Evolutionary conservation across 108 stramenopile genomes (phyloP).

Genomic region (Pseudonitzschia delicatissima): DNA sequence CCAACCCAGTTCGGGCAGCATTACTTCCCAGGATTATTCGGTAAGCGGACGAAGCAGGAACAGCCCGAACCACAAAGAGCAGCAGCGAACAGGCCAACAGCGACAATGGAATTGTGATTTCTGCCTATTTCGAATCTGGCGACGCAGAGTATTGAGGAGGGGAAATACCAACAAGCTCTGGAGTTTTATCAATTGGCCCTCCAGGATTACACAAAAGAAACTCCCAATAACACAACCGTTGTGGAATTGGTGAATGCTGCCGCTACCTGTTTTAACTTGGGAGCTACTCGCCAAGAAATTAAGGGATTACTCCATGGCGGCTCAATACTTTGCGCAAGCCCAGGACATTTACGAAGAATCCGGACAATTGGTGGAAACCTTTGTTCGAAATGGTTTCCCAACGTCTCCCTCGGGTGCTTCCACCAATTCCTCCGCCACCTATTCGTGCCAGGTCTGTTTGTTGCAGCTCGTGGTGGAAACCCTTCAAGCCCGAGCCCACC

Average conservation of each 20-base stretch:
- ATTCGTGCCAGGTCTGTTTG: conserved; percentile 26
- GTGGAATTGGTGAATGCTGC: conserved; percentile 39
- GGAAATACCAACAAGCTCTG: conserved; percentile 25
- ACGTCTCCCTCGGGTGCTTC: not conserved
- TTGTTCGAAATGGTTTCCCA: not conserved
- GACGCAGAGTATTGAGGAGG: conserved; percentile 19
- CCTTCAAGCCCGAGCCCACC: conserved; percentile 37
- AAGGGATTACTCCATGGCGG: conserved; percentile 19
- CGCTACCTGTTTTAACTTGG: conserved; percentile 38
- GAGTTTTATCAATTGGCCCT: conserved; percentile 31
- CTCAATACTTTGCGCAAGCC: conserved; percentile 29
- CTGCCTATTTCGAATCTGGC: no score
- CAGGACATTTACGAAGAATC: conserved; percentile 24
- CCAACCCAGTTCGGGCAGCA: no score
- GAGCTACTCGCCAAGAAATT: conserved; percentile 38
- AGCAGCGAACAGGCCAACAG: not conserved
- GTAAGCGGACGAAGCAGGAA: no score
- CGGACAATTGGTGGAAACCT: not conserved
- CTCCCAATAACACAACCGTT: conserved; percentile 19
- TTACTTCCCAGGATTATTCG: no score
- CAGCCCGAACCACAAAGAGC: not conserved
- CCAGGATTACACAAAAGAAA: conserved; percentile 16
- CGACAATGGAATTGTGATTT: no score
- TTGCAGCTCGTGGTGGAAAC: conserved; percentile 37
- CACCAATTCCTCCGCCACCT: not conserved